Evolutionary conservation across 129 eudicot genomes (phyloP).

Genomic region (sunflower (Helianthus annuus)): HanXRQr2.0-SUNRISE NC_035446.2:126450491-126450990

Average conservation of each 20-base stretch:
- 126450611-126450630: conserved; percentile 42
- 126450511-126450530: conserved; percentile 84
- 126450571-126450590: conserved; percentile 92
- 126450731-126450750: conserved; percentile 93
- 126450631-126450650: conserved; percentile 6
- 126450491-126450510: conserved; percentile 58
- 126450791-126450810: neutral
- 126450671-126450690: conserved; percentile 17
- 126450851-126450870: conserved; percentile 70
- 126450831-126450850: conserved; percentile 6
- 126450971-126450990: conserved; percentile 93
- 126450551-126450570: conserved; percentile 88
- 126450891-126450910: conserved; percentile 74
- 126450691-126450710: conserved; percentile 88
- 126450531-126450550: conserved; percentile 87
- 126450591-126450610: conserved; percentile 97
- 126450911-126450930: conserved; percentile 64
- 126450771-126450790: conserved; percentile 70
- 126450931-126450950: conserved; percentile 86
- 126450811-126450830: conserved; percentile 4
- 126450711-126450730: conserved; percentile 99
- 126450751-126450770: conserved; percentile 99
- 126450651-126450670: conserved; percentile 8
- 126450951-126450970: conserved; percentile 97
- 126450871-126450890: conserved; percentile 74